Percentiles rank a stretch among this genome's conserved stretches.
Evolutionary conservation across 2,329 filamentous ascomycete genomes (phyloP).

Genomic region (Colletotrichum navitas): DNA sequence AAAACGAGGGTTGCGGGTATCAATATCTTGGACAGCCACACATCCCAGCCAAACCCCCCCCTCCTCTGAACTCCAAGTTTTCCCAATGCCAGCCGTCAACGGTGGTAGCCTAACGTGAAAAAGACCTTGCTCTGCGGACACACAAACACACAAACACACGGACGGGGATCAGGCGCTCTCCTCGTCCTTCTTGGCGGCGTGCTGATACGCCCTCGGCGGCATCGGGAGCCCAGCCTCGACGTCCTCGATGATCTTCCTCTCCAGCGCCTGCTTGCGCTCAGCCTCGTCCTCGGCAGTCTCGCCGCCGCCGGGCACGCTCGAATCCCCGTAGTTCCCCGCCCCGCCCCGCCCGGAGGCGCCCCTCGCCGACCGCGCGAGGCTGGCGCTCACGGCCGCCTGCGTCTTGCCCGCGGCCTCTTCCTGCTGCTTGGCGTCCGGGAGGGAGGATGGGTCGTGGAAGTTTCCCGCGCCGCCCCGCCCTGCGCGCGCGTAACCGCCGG

Average conservation of each 20-base stretch:
- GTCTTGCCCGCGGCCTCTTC: constrained; percentile 52
- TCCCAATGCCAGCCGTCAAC: not conserved
- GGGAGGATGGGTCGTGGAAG: constrained; percentile 58
- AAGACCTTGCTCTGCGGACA: no score
- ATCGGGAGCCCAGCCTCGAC: constrained; percentile 62
- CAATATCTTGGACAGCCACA: constrained; percentile 17
- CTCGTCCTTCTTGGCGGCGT: constrained; percentile 46
- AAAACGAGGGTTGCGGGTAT: constrained; percentile 42
- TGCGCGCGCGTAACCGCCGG: constrained; percentile 52
- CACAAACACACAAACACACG: not conserved
- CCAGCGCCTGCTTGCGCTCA: constrained; percentile 54
- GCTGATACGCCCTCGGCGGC: constrained; percentile 59
- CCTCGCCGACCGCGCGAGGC: constrained; percentile 43
- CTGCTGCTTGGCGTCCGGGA: constrained; percentile 51
- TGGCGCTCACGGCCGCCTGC: constrained; percentile 52
- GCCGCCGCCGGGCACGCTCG: constrained; percentile 45
- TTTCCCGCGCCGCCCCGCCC: constrained; percentile 75
- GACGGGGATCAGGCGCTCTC: constrained; percentile 23
- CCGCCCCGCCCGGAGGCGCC: constrained; percentile 64
- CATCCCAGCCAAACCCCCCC: constrained; percentile 4
- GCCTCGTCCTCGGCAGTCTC: constrained; percentile 47
- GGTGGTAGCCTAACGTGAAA: not conserved
- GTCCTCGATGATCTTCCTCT: constrained; percentile 57
- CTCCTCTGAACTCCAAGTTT: constrained; percentile 18
- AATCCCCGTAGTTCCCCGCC: constrained; percentile 65